Evolutionary conservation across 306 rosid genomes (phyloP).

Genomic region (Cucurbita ficifolia): DNA sequence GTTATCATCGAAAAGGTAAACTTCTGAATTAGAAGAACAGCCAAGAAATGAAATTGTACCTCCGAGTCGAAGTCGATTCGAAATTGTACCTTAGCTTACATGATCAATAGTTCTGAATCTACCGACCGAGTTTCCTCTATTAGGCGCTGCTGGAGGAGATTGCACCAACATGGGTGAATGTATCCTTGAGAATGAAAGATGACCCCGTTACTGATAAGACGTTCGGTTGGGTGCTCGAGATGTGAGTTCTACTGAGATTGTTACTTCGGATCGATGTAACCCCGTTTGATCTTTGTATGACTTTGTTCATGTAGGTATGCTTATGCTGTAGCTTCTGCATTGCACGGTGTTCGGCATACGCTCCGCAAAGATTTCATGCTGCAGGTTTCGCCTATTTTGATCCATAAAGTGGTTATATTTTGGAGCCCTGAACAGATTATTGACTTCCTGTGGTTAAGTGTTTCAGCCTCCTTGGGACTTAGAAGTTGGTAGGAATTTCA

Average conservation of each 20-base stretch:
- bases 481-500: constrained; percentile 32
- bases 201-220: constrained; percentile 72
- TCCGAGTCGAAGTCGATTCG: not conserved
- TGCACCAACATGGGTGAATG: constrained; percentile 96
- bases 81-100: too few species aligned
- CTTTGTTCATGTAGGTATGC: constrained; percentile 46
- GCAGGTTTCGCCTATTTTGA: constrained; percentile 38
- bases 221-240: constrained; percentile 97
- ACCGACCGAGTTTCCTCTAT: constrained; percentile 15
- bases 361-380: constrained; percentile 75
- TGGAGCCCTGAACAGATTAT: constrained; percentile 6
- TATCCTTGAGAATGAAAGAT: constrained; percentile 80
- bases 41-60: not conserved
- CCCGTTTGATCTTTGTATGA: not conserved
- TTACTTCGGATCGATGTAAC: not conserved
- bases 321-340: constrained; percentile 86
- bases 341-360: constrained; percentile 65
- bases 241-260: constrained; percentile 37
- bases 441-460: constrained; percentile 7
- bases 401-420: not conserved
- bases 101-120: constrained; percentile 7
- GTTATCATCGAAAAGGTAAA: constrained; percentile 78
- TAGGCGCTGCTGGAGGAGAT: constrained; percentile 82
- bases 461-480: constrained; percentile 94
- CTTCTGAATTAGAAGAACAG: not conserved